Base-by-base conservation (phyloP, 2,329 filamentous ascomycete genomes). In the Mycosphaerelloides madeirae region DNA sequence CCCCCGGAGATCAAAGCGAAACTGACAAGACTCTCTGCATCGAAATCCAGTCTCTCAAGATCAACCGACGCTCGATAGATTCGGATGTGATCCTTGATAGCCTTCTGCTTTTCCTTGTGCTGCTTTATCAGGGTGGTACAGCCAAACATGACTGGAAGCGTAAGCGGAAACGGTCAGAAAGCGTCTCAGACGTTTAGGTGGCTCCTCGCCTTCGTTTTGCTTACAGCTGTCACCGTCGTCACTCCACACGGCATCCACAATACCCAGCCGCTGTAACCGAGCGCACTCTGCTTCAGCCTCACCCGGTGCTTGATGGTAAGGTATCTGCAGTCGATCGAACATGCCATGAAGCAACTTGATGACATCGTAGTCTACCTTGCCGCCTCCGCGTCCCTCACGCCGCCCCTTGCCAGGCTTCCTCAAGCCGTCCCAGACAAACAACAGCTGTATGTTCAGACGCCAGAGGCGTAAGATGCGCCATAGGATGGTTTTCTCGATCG, bases 381-480 rank as follows among this genome's bases (percentile, higher is more conserved):
- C 52, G 11, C 59, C 60, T 0, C 58, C 55, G 28, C 53, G 38
- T 31, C 64, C 50, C 8, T 38, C 34, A 25, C 44, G 38, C 14
- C 45, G 31, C 1, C 34, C 35, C 16, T 54, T 50, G 18, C 34
- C 33, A 1, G 66, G 64, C 44, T 62, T 70, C 13, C 70, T 67
- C 8, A 72, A 64, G 1, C 77, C 76, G 44, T 80, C 77, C 48
- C 77, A 78, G 3, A 80, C 70, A 44, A 79, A 78, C 6, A 79
- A 52, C 1, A 75, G 65, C 31, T 76, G 68, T 5, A 80, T 71
- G 13, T 76, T 69, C 5, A 74, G 64, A 15, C 68, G 67, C 19
- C 76, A 63, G 1, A 78, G 65, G 3, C 69, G 66, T 38, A 72
- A 57, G 47, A 76, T 60, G 6, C 67, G 63, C 49, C 60, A 67